Evolutionary conservation across 2,329 filamentous ascomycete genomes (phyloP).

Genomic region (Microsporum ferrugineum): DNA sequence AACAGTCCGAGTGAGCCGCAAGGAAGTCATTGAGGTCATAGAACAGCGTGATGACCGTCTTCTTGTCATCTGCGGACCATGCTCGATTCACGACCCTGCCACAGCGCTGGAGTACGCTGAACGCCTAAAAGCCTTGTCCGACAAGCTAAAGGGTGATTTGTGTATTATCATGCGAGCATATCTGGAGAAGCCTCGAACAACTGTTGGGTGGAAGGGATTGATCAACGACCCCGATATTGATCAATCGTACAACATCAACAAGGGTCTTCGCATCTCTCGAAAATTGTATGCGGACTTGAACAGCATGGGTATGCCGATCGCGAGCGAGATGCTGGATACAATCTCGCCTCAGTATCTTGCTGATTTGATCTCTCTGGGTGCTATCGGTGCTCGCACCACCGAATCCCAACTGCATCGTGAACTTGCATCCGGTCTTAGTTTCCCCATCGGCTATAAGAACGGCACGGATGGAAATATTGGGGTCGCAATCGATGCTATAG

Average conservation of each 20-base stretch:
- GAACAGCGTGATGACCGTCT: slow-evolving; percentile 56
- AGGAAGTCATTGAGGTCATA: slow-evolving; percentile 60
- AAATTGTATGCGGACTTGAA: slow-evolving; percentile 92
- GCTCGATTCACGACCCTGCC: slow-evolving; percentile 90
- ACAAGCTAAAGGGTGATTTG: slow-evolving; percentile 77
- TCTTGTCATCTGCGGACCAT: slow-evolving; percentile 80
- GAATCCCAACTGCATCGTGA: slow-evolving; percentile 94
- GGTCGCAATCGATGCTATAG: slow-evolving; percentile 91
- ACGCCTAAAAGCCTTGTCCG: slow-evolving; percentile 61
- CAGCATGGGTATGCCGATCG: slow-evolving; percentile 84
- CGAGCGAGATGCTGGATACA: slow-evolving; percentile 95
- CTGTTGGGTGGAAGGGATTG: slow-evolving; percentile 95
- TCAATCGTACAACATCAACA: slow-evolving; percentile 98
- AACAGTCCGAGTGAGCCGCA: slow-evolving; percentile 34
- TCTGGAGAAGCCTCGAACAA: slow-evolving; percentile 96
- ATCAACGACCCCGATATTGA: slow-evolving; percentile 99
- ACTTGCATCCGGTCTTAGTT: slow-evolving; percentile 82
- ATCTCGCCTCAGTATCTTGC: slow-evolving; percentile 96
- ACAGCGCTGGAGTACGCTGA: slow-evolving; percentile 70
- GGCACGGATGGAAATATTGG: slow-evolving; percentile 84
- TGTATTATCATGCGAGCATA: slow-evolving; percentile 96
- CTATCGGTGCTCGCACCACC: slow-evolving; percentile 90
- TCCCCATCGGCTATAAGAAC: slow-evolving; percentile 99
- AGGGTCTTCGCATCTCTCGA: slow-evolving; percentile 74
- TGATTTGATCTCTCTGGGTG: slow-evolving; percentile 81